Evolutionary conservation across 495 filamentous ascomycete species (phyloP).

Genomic region (Parathielavia appendiculata): DNA sequence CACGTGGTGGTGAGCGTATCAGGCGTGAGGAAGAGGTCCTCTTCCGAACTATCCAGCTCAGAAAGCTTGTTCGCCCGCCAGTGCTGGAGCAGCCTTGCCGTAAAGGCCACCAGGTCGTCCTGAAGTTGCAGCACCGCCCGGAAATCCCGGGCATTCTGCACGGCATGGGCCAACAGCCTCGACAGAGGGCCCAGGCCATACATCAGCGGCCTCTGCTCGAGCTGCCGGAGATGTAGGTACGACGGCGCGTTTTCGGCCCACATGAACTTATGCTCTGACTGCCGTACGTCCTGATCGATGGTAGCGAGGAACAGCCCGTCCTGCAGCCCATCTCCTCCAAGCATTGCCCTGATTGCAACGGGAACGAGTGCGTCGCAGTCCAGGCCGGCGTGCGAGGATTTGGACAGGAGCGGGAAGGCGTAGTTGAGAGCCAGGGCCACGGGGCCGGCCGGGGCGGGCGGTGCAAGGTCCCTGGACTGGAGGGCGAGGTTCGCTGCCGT

Average conservation of each 20-base stretch:
- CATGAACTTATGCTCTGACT: conserved; percentile 59
- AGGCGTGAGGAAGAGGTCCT: conserved; percentile 59
- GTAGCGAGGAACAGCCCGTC: conserved; percentile 75
- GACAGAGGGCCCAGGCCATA: conserved; percentile 75
- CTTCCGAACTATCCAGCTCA: conserved; percentile 73
- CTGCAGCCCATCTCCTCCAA: conserved; percentile 67
- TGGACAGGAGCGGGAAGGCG: conserved; percentile 67
- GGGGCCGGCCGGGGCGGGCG: conserved; percentile 52
- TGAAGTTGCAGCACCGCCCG: conserved; percentile 58
- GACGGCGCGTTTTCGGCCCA: conserved; percentile 64
- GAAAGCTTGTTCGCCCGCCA: conserved; percentile 85
- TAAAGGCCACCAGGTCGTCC: conserved; percentile 68
- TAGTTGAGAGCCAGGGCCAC: conserved; percentile 73
- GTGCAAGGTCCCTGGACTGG: conserved; percentile 29
- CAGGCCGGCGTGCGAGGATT: conserved; percentile 49
- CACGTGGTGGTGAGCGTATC: conserved; percentile 67
- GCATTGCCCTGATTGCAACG: conserved; percentile 60
- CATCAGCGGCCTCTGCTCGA: conserved; percentile 65
- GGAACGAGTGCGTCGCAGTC: conserved; percentile 75
- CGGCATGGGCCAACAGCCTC: conserved; percentile 64
- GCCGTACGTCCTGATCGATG: conserved; percentile 69
- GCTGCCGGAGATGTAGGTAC: conserved; percentile 50
- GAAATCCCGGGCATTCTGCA: conserved; percentile 60
- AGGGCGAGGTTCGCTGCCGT: conserved; percentile 75
- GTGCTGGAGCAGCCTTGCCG: conserved; percentile 63